These are phyloP conservation scores for Nakaseomyces uthaithaninus DNA, from an alignment of 1,139 yeast genomes.

Conservation along the genomic window DNA sequence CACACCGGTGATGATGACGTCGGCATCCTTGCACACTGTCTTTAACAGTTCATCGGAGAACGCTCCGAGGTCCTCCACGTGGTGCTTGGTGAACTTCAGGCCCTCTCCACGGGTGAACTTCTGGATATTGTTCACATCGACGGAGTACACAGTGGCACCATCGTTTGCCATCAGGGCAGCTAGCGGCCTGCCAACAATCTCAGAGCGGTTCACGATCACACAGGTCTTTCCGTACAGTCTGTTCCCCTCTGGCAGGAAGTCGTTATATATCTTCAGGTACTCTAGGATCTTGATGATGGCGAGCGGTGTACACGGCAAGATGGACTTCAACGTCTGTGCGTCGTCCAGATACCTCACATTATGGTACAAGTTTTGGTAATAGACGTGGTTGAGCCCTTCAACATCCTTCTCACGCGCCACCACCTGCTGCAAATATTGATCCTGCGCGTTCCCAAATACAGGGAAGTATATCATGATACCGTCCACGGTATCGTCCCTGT, in stretches of 20 bases:
- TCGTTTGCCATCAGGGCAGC: conserved; percentile 95
- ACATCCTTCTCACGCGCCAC: conserved; percentile 81
- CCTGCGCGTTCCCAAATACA: conserved; percentile 90
- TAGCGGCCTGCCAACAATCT: conserved; percentile 92
- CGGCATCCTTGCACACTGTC: conserved; percentile 65
- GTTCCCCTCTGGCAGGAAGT: conserved; percentile 76
- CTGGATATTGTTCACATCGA: conserved; percentile 79
- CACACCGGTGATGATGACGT: conserved; percentile 92
- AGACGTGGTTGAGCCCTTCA: conserved; percentile 86
- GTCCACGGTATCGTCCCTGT: conserved; percentile 63
- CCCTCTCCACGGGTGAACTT: conserved; percentile 93
- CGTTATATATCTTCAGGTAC: conserved; percentile 79
- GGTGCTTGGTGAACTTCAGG: conserved; percentile 70
- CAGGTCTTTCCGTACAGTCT: conserved; percentile 87
- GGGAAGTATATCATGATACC: conserved; percentile 99
- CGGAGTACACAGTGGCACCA: conserved; percentile 93
- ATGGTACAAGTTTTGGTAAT: conserved; percentile 90
- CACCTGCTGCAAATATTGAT: conserved; percentile 88
- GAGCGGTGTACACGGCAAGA: conserved; percentile 91
- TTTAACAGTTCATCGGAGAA: conserved; percentile 42
- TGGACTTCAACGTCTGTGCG: conserved; percentile 64
- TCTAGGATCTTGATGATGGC: conserved; percentile 92
- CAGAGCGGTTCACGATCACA: conserved; percentile 85
- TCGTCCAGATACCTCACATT: conserved; percentile 75
- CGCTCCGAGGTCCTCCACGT: conserved; percentile 60